These are phyloP conservation scores for Sporothrix sp. DNA, from an alignment of 2,329 filamentous ascomycete genomes.

Conservation along the genomic window DNA sequence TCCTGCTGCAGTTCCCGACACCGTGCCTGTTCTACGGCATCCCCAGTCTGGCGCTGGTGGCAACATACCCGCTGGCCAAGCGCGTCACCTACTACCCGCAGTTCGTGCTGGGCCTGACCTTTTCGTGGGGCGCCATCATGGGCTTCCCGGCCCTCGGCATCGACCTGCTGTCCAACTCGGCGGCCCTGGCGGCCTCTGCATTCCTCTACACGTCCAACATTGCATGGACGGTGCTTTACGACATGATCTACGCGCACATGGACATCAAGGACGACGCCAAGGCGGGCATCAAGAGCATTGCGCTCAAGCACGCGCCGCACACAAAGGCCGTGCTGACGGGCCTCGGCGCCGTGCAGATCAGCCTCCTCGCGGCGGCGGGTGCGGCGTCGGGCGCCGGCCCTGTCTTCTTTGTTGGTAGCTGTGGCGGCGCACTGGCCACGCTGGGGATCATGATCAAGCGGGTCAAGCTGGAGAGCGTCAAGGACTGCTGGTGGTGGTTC, in stretches of 20 bases:
- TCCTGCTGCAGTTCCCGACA: conserved; percentile 66
- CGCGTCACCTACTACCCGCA: conserved; percentile 82
- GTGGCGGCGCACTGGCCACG: conserved; percentile 52
- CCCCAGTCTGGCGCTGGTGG: conserved; percentile 64
- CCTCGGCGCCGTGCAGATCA: conserved; percentile 58
- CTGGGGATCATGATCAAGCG: conserved; percentile 57
- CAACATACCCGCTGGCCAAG: conserved; percentile 73
- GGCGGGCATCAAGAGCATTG: conserved; percentile 82
- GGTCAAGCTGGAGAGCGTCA: conserved; percentile 55
- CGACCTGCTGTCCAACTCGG: conserved; percentile 55
- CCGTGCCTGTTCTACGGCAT: conserved; percentile 68
- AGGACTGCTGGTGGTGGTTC: conserved; percentile 71
- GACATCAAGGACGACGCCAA: conserved; percentile 79
- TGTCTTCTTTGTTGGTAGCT: conserved; percentile 58
- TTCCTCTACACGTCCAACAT: conserved; percentile 69
- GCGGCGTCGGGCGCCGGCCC: conserved; percentile 56
- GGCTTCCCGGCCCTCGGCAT: conserved; percentile 76
- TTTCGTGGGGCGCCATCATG: conserved; percentile 83
- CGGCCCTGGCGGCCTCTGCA: conserved; percentile 55
- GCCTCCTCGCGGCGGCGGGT: conserved; percentile 60
- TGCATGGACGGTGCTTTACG: conserved; percentile 80
- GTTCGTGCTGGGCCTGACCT: conserved; percentile 70
- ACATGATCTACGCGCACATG: conserved; percentile 92
- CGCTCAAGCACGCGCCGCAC: conserved; percentile 64
- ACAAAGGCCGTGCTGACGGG: conserved; percentile 68